A percentile compares a stretch with the other conserved stretches of the same genome.
Evolutionary conservation across 345 rosid species (phyloP).

Genomic region (Syzygium aqueum): DNA sequence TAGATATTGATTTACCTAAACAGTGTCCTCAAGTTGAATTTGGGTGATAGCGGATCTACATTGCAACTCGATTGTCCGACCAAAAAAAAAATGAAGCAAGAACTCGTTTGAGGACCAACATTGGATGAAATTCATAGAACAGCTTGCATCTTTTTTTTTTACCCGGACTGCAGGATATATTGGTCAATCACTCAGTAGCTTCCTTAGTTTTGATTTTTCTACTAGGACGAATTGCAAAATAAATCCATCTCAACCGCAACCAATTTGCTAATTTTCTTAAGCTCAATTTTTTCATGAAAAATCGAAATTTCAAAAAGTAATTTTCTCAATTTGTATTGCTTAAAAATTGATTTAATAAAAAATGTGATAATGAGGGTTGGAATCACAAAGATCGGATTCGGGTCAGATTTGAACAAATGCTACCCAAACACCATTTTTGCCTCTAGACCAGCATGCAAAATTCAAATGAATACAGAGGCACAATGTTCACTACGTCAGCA

Average conservation of each 20-base stretch:
- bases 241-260: background rate
- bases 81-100: background rate
- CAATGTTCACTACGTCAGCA: rapidly evolving
- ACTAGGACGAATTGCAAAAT: background rate
- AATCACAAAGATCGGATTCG: background rate
- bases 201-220: background rate
- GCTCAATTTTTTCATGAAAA: background rate
- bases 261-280: background rate
- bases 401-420: background rate
- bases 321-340: background rate
- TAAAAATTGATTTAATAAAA: background rate
- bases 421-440: background rate
- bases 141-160: background rate
- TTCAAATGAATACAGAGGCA: background rate
- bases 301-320: background rate
- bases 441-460: background rate
- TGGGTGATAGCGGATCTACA: background rate
- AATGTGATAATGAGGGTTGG: background rate
- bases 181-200: background rate
- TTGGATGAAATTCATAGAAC: background rate
- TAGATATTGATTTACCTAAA: background rate
- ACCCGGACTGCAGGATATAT: background rate
- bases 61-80: background rate
- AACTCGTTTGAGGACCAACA: background rate
- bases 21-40: background rate